phyloP scores from a whole-genome alignment of 2,329 filamentous ascomycete genomes.

The Bipolaris bicolor region DNA sequence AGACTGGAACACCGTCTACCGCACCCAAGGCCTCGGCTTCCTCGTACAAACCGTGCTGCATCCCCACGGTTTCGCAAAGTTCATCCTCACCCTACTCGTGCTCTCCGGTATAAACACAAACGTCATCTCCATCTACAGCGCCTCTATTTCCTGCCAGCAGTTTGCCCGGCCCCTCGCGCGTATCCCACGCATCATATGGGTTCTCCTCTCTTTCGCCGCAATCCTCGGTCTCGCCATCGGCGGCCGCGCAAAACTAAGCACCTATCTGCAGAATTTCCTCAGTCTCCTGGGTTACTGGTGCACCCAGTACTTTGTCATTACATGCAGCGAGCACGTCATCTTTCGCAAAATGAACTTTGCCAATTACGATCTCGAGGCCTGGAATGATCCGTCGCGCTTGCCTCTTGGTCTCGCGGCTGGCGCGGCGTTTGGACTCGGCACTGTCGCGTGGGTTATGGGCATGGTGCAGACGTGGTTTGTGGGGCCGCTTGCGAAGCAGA shows the following conservation, averaged over 20 bases:
- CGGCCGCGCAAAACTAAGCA: slow-evolving; percentile 51
- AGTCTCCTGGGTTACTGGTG: slow-evolving; percentile 57
- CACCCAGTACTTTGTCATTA: slow-evolving; percentile 54
- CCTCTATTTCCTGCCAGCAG: slow-evolving; percentile 55
- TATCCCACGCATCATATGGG: slow-evolving; percentile 59
- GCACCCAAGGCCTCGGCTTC: slow-evolving; percentile 55
- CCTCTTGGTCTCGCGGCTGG: slow-evolving; percentile 52
- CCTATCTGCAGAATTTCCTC: slow-evolving; percentile 55
- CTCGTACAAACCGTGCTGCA: slow-evolving; percentile 55
- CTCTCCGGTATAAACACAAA: slow-evolving; percentile 55
- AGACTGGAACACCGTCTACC: slow-evolving; percentile 50
- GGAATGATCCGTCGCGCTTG: slow-evolving; percentile 53
- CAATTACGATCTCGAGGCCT: slow-evolving; percentile 55
- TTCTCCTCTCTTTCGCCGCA: slow-evolving; percentile 52
- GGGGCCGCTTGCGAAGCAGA: slow-evolving; percentile 45
- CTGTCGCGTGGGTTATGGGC: slow-evolving; percentile 59
- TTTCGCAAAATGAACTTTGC: slow-evolving; percentile 58
- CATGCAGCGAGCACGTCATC: slow-evolving; percentile 54
- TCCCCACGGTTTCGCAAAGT: slow-evolving; percentile 56
- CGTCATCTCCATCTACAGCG: slow-evolving; percentile 59
- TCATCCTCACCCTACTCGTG: slow-evolving; percentile 54
- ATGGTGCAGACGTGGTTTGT: slow-evolving; percentile 66
- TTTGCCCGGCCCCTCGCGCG: slow-evolving; percentile 57
- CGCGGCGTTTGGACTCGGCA: slow-evolving; percentile 48
- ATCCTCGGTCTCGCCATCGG: slow-evolving; percentile 53